Evolutionary conservation across 768 basidiomycete genomes (phyloP).

Genomic region (Mycena alexandri): DNA sequence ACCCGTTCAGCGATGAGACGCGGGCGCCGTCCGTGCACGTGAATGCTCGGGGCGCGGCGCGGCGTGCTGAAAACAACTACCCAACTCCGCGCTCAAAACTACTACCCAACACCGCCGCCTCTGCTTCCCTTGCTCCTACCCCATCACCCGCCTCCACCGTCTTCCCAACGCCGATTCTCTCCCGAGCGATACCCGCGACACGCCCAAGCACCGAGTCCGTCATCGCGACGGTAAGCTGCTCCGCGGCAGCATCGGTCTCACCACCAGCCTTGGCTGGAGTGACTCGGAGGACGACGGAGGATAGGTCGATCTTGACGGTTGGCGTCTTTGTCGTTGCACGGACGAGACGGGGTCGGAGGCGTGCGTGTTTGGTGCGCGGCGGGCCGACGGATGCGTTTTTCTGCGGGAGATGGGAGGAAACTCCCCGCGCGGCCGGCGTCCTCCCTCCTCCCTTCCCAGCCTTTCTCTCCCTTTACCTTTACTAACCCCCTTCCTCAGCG

Average conservation of each 20-base stretch:
- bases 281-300: constrained; percentile 88
- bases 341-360: too few relatives aligned
- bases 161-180: constrained; percentile 22
- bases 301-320: too few relatives aligned
- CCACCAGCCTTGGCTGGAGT: constrained; percentile 82
- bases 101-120: constrained; percentile 52
- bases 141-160: constrained; percentile 16
- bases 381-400: too few relatives aligned
- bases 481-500: constrained; percentile 44
- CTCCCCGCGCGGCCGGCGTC: too few relatives aligned
- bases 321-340: too few relatives aligned
- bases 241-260: constrained; percentile 74
- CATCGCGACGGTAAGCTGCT: constrained; percentile 73
- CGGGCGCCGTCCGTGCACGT: neutral
- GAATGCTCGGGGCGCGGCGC: constrained; percentile 29
- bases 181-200: constrained; percentile 56
- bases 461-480: too few relatives aligned
- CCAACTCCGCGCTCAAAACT: constrained; percentile 76
- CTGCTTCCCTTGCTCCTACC: constrained; percentile 17
- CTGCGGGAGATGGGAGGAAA: too few relatives aligned
- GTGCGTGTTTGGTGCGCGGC: too few relatives aligned
- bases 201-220: constrained; percentile 64
- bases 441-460: too few relatives aligned
- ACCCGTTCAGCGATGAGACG: neutral
- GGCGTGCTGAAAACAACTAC: too few relatives aligned